Base-by-base conservation (phyloP, 441 rosid genomes). In the Mallotus japonicus region DNA sequence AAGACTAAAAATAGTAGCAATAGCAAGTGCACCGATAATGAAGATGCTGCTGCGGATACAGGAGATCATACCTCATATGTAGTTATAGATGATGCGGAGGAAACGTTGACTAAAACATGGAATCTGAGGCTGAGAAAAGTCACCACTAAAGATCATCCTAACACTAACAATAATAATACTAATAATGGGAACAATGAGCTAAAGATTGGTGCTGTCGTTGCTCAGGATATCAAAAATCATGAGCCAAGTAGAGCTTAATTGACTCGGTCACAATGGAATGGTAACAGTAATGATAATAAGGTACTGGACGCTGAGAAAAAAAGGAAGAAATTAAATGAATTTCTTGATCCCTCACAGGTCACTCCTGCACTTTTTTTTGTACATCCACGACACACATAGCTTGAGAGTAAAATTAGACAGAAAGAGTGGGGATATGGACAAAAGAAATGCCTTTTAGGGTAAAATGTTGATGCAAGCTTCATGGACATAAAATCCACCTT, bases 121-220 rank as follows among this genome's bases (percentile, higher is more conserved):
- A 88, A 88, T 72, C 80, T 90, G 71, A 83, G 95, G 75, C 92
- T 90, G 58, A 83, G 84, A 68, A 77, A 67, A 76, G 49, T 71
- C 9, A 53, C 60, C 64, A 24, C 32, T 5, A 85, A 85, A 47
- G 77, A 68, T 69, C 60, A 78, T 32, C 57, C 57, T 6, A 1
- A 9, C 14, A 8, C 15, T n/a, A 50, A 50, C 28, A 71, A 60
- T 51, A 55, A 55, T 37, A 69, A 69, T 12, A 20, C 9, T 7
- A 60, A 65, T 8, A 54, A 37, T 53, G 53, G 34, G 17, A 17
- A 19, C n/a, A 78, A 53, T 55, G 76, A 11, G 13, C 1, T 54
- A 65, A 86, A 74, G 80, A 74, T 67, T 77, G 71, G 78, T 58
- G 76, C 49, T 62, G 76, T 74, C 44, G 80, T 76, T 11, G 58